These are phyloP conservation scores for Jatropha podagrica DNA, from an alignment of 441 rosid genomes.

Conservation along the genomic window DNA sequence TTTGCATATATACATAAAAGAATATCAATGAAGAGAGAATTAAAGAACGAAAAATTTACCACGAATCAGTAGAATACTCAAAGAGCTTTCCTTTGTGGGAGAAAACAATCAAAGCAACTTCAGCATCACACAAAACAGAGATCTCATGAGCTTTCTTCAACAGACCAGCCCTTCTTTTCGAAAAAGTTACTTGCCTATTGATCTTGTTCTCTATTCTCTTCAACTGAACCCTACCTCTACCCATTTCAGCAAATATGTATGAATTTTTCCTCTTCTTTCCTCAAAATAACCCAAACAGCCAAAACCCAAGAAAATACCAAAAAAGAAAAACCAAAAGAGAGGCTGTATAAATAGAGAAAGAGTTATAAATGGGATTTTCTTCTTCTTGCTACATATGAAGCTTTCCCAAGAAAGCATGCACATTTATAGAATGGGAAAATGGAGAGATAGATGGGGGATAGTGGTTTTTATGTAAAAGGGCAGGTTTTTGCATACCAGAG, in stretches of 20 bases:
- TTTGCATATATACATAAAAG: background rate
- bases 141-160: conserved; percentile 94
- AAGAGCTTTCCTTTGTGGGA: conserved; percentile 87
- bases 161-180: conserved; percentile 79
- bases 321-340: conserved; percentile 19
- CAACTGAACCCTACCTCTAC: conserved; percentile 95
- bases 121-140: conserved; percentile 94
- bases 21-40: background rate
- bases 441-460: background rate
- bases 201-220: conserved; percentile 95
- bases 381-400: conserved; percentile 27
- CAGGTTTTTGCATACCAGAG: conserved; percentile 18
- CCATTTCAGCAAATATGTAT: conserved; percentile 39
- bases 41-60: conserved; percentile 28
- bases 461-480: background rate
- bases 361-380: conserved; percentile 29
- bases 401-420: conserved; percentile 27
- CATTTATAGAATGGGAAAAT: conserved; percentile 20
- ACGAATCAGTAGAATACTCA: conserved; percentile 70
- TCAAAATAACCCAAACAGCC: conserved; percentile 45
- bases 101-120: conserved; percentile 85
- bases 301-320: conserved; percentile 28
- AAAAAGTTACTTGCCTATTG: conserved; percentile 90
- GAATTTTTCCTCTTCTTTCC: conserved; percentile 20
- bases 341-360: conserved; percentile 6